Evolutionary conservation across 2,329 filamentous ascomycete genomes (phyloP).

Genomic region (Ustilaginoidea virens): DNA sequence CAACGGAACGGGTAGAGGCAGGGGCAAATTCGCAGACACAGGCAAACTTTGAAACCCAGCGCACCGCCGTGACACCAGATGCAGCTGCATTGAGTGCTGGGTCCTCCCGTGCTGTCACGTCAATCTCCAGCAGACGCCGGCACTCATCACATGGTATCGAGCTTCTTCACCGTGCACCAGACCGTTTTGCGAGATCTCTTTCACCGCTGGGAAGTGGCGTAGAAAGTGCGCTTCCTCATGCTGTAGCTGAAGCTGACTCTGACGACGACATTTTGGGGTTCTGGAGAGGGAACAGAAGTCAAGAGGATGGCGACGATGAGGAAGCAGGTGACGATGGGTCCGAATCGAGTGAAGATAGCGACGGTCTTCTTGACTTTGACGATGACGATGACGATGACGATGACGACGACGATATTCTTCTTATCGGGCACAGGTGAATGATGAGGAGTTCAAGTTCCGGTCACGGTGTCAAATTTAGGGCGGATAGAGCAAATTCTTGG

Average conservation of each 20-base stretch:
- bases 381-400: constrained; percentile 30
- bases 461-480: too few species aligned
- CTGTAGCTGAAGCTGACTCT: constrained; percentile 26
- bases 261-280: constrained; percentile 42
- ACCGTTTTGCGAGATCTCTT: constrained; percentile 28
- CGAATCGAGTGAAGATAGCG: constrained; percentile 24
- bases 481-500: too few species aligned
- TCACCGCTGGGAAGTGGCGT: constrained; percentile 20
- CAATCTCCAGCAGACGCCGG: constrained; percentile 16
- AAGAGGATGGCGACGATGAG: constrained; percentile 27
- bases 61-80: constrained; percentile 1
- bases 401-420: constrained; percentile 32
- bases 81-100: neutral
- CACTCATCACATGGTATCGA: constrained; percentile 24
- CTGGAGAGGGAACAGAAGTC: constrained; percentile 28
- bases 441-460: too few species aligned
- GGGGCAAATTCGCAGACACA: constrained; percentile 2
- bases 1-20: constrained; percentile 10
- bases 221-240: constrained; percentile 12
- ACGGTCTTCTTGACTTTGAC: constrained; percentile 19
- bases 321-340: constrained; percentile 28
- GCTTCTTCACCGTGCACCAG: constrained; percentile 17
- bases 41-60: constrained; percentile 1
- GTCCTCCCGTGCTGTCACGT: constrained; percentile 2
- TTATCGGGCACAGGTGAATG: constrained; percentile 33